Conservation (phyloP, 108 stramenopile genomes). For the Skeletonema tropicum region DNA sequence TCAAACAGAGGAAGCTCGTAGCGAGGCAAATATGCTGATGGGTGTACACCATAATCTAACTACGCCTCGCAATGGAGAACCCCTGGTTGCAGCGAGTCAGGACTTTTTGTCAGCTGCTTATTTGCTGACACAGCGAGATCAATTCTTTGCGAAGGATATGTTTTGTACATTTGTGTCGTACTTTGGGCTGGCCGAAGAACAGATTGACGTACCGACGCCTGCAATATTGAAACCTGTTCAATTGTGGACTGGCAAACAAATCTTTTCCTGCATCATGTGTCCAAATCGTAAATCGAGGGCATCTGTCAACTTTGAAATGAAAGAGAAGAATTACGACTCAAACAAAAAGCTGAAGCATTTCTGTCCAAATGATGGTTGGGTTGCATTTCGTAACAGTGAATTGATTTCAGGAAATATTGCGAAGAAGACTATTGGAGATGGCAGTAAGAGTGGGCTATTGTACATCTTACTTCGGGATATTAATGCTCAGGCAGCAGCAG, state of each 20-base stretch:
- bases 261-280: constrained; percentile 85
- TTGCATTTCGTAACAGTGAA: constrained; percentile 90
- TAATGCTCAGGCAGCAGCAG: constrained; percentile 71
- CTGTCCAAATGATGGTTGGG: constrained; percentile 97
- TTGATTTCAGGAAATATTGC: constrained; percentile 94
- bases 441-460: constrained; percentile 93
- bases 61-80: constrained; percentile 98
- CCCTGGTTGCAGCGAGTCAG: constrained; percentile 95
- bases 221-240: constrained; percentile 90
- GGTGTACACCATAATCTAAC: constrained; percentile 94
- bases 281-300: constrained; percentile 75
- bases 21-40: constrained; percentile 96
- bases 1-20: constrained; percentile 98
- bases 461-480: constrained; percentile 92
- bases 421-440: constrained; percentile 97
- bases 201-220: constrained; percentile 91
- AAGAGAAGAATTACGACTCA: constrained; percentile 91
- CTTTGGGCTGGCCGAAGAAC: constrained; percentile 92
- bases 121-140: constrained; percentile 93
- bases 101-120: constrained; percentile 97
- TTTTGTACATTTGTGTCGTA: constrained; percentile 90
- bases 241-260: constrained; percentile 99
- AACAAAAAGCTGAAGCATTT: constrained; percentile 73
- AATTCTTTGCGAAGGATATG: constrained; percentile 89
- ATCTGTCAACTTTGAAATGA: constrained; percentile 91